A percentile compares a stretch with the other conserved stretches of the same genome.
Evolutionary conservation across 371 early-diverging fungal species (phyloP).

Genomic region (Encephalitozoon cuniculi): DNA sequence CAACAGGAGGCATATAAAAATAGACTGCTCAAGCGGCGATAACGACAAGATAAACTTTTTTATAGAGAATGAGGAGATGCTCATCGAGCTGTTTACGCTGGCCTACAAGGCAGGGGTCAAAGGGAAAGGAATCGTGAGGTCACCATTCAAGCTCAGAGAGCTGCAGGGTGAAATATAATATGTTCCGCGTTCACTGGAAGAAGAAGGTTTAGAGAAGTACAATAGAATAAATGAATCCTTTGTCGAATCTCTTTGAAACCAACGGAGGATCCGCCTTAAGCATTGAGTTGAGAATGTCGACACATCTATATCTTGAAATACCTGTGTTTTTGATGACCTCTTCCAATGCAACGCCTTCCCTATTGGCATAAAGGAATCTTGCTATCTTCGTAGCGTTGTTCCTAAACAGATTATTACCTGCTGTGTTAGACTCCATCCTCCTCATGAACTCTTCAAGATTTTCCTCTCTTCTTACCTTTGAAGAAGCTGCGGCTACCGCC

Average conservation of each 20-base stretch:
- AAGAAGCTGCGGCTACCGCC: not conserved
- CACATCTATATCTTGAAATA: slow-evolving; percentile 37
- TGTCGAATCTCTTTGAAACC: slow-evolving; percentile 20
- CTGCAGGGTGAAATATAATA: not conserved
- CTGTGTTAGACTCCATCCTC: not conserved
- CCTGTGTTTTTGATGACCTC: slow-evolving; percentile 24
- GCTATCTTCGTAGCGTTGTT: slow-evolving; percentile 20
- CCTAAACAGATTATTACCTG: not conserved
- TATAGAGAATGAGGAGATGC: not conserved
- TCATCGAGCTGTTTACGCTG: slow-evolving; percentile 3
- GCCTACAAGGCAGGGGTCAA: slow-evolving; percentile 12
- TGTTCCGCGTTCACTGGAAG: not conserved
- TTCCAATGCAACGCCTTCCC: slow-evolving; percentile 13
- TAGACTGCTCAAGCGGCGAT: slow-evolving; percentile 3
- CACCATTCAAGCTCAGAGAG: not conserved
- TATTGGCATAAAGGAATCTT: slow-evolving; percentile 14
- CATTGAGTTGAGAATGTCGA: slow-evolving; percentile 34
- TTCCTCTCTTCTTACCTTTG: not conserved
- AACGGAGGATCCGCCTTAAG: slow-evolving; percentile 21
- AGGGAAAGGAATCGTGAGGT: not conserved
- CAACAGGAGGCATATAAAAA: slow-evolving; percentile 14
- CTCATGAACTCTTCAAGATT: not conserved
- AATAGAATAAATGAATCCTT: slow-evolving; percentile 35
- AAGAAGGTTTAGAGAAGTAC: not conserved
- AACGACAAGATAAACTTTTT: slow-evolving; percentile 8